Evolutionary conservation across 2,329 filamentous ascomycete genomes (phyloP), one percentile per base, ranked within the genome.

Genomic region (Hymenoscyphus fraxineus): DNA sequence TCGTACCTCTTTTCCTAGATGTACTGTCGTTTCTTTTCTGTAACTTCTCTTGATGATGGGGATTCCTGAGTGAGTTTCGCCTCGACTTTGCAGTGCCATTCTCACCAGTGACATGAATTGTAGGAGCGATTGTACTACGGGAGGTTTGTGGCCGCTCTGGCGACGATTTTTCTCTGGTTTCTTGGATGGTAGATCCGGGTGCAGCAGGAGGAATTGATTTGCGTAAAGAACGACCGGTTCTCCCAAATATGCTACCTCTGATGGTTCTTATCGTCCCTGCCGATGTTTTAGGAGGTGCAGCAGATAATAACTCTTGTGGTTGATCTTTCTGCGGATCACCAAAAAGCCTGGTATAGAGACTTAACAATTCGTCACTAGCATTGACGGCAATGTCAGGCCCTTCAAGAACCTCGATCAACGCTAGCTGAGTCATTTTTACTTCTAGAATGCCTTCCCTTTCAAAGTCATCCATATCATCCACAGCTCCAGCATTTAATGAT

Each of bases 371-470:
- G 68, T 92, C 87, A 74, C 91, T 93, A 66, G 90, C 88, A 74
- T 97, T 97, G 60, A 98, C 91, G 19, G 95, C 94, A 64, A 89
- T 86, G 64, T 92, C 88, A 0, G 93, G 87, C 0, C 93, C 93
- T 74, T 97, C 93, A 3, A 92, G 80, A 16, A 95, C 80, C 77
- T 98, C 94, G 3, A 95, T 78, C 22, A 99, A 83, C 3, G 90
- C 85, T 65, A 99, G 81, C 73, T 98, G 93, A 12, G 94, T 97
- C 86, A 98, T 96, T 76, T 96, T 96, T 66, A 97, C 88, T 76
- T 98, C 91, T n/a, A 99, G 78, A 54, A 99, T 88, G 59, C 86
- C 85, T 76, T 93, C 91, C 74, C 93, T 96, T 74, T 98, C 93
- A 32, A 87, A 86, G 64, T 88, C 86, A 67, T 92, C 89, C 87